Base-by-base conservation (phyloP, 352 stramenopile species). In the Pythium rhizo-oryzae region DNA sequence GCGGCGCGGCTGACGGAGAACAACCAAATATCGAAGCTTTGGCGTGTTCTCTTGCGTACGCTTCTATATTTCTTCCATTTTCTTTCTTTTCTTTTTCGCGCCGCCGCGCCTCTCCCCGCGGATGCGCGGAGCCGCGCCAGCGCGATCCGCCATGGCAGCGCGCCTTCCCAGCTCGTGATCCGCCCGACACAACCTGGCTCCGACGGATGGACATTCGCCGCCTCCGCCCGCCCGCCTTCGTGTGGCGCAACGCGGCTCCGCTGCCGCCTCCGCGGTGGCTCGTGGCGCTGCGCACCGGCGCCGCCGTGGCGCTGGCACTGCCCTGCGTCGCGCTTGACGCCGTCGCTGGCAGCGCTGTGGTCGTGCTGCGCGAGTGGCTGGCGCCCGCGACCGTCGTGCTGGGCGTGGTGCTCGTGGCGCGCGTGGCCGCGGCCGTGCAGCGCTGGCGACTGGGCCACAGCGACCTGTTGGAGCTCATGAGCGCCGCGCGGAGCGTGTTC, bases 371-470 rank as follows among this genome's bases (percentile, higher is more conserved):
- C 33, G 72, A 82, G 53, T 56, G 79, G 44, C 72, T 87, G 46
- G 62, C 76, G 15, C 65, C 70, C 30, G 74, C 75, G 19, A 79
- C 79, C 12, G 65, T 7, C 75, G 28, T 80, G 44, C 62, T 90
- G 18, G 70, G 75, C 4, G 55, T 90, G 59, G 65, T 88, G 35
- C 41, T 90, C 24, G 73, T 71, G 9, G 65, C 84, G 18, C 68
- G 81, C 5, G 23, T 90, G 13, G 84, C 80, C 62, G 37, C 70
- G 1, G 78, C 79, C 3, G 37, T 82, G 15, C 57, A 65, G 24
- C 81, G 84, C 63, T 90, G 81, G 81, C 80, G 80, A 8, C 57
- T 70, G 28, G 81, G 81, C 33, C 70, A 84, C 35, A 65, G 35
- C 39, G 72, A 81, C 53, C 72, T 90, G 12, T 77, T 67, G 33